Conservation (phyloP, 129 eudicot genomes). For the Saussurea involucrata region DNA sequence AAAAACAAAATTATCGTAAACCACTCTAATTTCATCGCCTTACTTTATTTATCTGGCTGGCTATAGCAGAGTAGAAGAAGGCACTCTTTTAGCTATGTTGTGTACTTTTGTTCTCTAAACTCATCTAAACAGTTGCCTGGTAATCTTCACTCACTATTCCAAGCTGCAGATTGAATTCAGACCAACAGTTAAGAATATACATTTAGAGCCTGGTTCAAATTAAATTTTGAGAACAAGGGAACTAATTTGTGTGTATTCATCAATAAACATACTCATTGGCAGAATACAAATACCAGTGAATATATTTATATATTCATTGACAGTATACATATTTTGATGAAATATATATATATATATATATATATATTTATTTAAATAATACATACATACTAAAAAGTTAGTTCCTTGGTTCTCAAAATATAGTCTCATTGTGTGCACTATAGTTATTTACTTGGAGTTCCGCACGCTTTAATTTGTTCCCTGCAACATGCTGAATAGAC, state of each 20-base stretch:
- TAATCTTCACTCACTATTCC: slow-evolving; percentile 47
- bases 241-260: not conserved
- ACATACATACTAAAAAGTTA: not conserved
- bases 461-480: slow-evolving; percentile 55
- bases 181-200: slow-evolving; percentile 1
- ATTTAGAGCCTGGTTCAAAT: not conserved
- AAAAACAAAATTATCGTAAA: not conserved
- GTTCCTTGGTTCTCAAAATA: not conserved
- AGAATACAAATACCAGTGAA: not conserved
- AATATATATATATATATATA: no score
- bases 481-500: slow-evolving; percentile 45
- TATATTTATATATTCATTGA: not conserved
- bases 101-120: slow-evolving; percentile 48
- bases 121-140: slow-evolving; percentile 37
- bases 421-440: not conserved
- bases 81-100: slow-evolving; percentile 49
- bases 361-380: no score
- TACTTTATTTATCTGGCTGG: slow-evolving; percentile 24
- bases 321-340: no score
- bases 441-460: slow-evolving; percentile 39
- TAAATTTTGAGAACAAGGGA: not conserved
- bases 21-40: slow-evolving; percentile 19
- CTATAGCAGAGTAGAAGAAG: slow-evolving; percentile 46
- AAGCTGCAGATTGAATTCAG: slow-evolving; percentile 43
- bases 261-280: not conserved